Base-by-base conservation (phyloP, 331 rosid species). In the Acacia concinna region DNA sequence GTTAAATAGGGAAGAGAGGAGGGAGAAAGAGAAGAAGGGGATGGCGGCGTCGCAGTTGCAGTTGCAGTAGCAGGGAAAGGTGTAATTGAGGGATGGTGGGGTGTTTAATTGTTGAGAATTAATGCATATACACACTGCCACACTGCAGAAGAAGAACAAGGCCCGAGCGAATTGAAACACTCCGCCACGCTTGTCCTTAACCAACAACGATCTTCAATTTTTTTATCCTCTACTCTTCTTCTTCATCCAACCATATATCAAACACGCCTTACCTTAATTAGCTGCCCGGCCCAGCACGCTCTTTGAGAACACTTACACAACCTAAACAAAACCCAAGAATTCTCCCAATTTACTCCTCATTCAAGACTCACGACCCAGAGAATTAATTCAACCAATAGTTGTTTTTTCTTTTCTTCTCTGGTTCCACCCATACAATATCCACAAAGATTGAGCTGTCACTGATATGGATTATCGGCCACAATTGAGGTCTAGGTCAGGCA, bases 21-120 rank as follows among this genome's bases (percentile, higher is more conserved):
- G 84, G 70, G 91, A 59, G 78, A 79, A 51, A 79, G 59, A 79
- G 68, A 74, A 69, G 74, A 41, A 0, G 87, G 77, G 82, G 84
- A 88, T 91, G 97, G 94, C 97, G 97, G 97, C 97, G 97, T 91
- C 81, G 85, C 90, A 86, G 87, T 69, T 71, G 86, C 82, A 82
- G 88, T 31, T 71, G 86, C 82, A 82, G 88, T 31, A 21, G 75
- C 60, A 69, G 75, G 52, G 67, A 76, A 81, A 79, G 80, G 74
- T 84, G 90, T 78, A 73, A 82, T 18, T 25, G 73, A 76, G 56
- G 44, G 47, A 35, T 69, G 76, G 74, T 41, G 65, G 76, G 30
- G 31, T 31, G 40, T 79, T 85, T 84, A 76, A 77, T 46, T 35
- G 18, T 12, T 73, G 15, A 15, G 46, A 70, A 85, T 84, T 86